phyloP scores from a whole-genome alignment of 2,329 filamentous ascomycete genomes.

The Didymellaceae sp. region DNA sequence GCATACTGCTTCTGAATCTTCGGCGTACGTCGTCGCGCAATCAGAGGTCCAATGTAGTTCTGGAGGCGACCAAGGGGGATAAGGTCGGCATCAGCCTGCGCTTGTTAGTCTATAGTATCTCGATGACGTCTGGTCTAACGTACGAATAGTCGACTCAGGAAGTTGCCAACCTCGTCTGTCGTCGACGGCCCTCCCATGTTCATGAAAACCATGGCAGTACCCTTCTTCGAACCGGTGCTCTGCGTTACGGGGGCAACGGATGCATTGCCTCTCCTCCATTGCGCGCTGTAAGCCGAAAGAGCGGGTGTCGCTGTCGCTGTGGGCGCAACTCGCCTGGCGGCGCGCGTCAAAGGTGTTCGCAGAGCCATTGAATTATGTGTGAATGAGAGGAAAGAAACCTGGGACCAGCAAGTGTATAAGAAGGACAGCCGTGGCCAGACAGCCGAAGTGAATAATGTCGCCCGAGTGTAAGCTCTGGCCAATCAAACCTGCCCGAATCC shows the following conservation, averaged over 20 bases:
- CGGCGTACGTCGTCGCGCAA: constrained; percentile 84
- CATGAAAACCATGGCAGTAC: constrained; percentile 97
- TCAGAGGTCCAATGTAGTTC: constrained; percentile 85
- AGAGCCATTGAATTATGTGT: constrained; percentile 50
- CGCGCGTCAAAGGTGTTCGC: constrained; percentile 42
- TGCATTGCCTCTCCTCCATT: constrained; percentile 48
- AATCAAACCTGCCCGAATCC: constrained; percentile 26
- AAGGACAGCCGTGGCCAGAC: constrained; percentile 27
- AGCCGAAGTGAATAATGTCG: constrained; percentile 29
- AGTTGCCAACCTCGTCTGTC: constrained; percentile 84
- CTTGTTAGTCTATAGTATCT: constrained; percentile 22
- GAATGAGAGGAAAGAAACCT: constrained; percentile 10
- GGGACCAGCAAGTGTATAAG: constrained; percentile 15
- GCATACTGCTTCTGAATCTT: constrained; percentile 97
- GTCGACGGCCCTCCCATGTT: constrained; percentile 98
- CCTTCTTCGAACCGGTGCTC: constrained; percentile 73
- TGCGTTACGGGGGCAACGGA: constrained; percentile 70
- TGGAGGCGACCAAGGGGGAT: constrained; percentile 95
- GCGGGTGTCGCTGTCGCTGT: constrained; percentile 36
- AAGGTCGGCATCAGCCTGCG: constrained; percentile 85
- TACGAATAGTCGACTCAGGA: constrained; percentile 91
- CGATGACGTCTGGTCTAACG: constrained; percentile 41
- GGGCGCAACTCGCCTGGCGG: constrained; percentile 42
- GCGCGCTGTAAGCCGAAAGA: constrained; percentile 40
- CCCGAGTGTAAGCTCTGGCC: constrained; percentile 28